Percentiles rank a stretch among this genome's conserved stretches.
These are phyloP conservation scores for Heritiera fomes DNA, from an alignment of 345 rosid species.

Conservation along the genomic window DNA sequence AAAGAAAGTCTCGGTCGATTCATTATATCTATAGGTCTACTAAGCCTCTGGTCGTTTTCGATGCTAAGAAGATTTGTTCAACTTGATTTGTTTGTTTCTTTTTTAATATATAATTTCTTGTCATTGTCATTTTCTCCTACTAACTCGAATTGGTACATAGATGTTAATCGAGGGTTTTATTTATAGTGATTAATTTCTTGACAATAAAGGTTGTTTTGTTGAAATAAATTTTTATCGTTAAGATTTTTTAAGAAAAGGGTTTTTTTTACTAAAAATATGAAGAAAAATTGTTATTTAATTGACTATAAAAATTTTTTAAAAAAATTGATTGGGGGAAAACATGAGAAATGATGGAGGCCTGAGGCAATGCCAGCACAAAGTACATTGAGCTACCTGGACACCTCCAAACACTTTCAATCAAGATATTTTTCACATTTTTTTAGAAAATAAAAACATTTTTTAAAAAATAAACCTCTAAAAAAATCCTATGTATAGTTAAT, in stretches of 20 bases:
- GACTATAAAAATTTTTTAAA: too few relatives aligned
- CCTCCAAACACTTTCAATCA: too few relatives aligned
- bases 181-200: too few relatives aligned
- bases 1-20: constrained; percentile 3
- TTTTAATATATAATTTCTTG: neutral
- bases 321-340: neutral
- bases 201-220: neutral
- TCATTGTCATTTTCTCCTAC: neutral
- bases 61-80: neutral
- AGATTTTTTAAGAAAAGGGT: too few relatives aligned
- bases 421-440: too few relatives aligned
- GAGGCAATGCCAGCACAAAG: neutral
- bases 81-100: neutral
- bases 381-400: neutral
- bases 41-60: neutral
- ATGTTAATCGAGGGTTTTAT: neutral
- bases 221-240: neutral
- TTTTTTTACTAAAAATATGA: too few relatives aligned
- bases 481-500: too few relatives aligned
- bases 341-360: neutral
- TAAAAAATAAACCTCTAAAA: too few relatives aligned
- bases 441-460: too few relatives aligned
- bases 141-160: neutral
- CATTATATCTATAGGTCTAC: neutral
- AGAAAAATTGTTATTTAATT: too few relatives aligned